Percentiles rank a stretch among this genome's conserved stretches.
These are phyloP conservation scores for Blumeriella jaapii DNA, from an alignment of 2,329 filamentous ascomycete species.

Conservation along the genomic window DNA sequence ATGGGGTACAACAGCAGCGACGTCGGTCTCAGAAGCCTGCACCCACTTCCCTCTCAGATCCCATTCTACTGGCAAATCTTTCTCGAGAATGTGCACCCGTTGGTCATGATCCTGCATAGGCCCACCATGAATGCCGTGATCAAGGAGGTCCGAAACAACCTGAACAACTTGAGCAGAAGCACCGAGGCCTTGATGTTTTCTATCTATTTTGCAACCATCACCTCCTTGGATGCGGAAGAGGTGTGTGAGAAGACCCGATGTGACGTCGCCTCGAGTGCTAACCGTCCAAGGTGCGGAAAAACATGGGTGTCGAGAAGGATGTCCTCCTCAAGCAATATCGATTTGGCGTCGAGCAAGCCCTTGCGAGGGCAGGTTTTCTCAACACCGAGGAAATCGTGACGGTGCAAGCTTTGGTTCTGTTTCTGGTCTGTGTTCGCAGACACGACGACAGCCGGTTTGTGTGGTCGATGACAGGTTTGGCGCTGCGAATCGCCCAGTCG, in stretches of 20 bases:
- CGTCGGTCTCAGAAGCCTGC: conserved; percentile 52
- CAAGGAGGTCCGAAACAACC: conserved; percentile 46
- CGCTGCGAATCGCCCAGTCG: conserved; percentile 46
- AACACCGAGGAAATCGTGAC: conserved; percentile 42
- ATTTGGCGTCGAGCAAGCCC: conserved; percentile 41
- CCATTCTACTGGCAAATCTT: conserved; percentile 59
- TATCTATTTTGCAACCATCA: conserved; percentile 44
- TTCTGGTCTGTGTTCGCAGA: conserved; percentile 41
- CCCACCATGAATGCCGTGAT: conserved; percentile 53
- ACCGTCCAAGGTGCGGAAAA: conserved; percentile 21
- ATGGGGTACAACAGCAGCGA: conserved; percentile 62
- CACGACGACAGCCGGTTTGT: conserved; percentile 32
- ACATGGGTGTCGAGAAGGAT: conserved; percentile 33
- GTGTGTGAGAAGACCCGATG: conserved; percentile 10
- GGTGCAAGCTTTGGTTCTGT: conserved; percentile 43
- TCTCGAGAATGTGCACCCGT: conserved; percentile 61
- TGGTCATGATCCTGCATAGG: conserved; percentile 61
- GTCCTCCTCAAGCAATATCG: conserved; percentile 37
- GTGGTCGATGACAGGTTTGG: conserved; percentile 48
- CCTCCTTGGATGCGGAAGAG: conserved; percentile 28
- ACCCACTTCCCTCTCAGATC: conserved; percentile 55
- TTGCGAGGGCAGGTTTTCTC: conserved; percentile 43
- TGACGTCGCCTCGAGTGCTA: conserved; percentile 1
- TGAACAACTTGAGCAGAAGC: conserved; percentile 39
- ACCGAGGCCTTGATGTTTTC: conserved; percentile 40